These are phyloP conservation scores for Detonula confervacea DNA, from an alignment of 352 stramenopile genomes.

Conservation along the genomic window DNA sequence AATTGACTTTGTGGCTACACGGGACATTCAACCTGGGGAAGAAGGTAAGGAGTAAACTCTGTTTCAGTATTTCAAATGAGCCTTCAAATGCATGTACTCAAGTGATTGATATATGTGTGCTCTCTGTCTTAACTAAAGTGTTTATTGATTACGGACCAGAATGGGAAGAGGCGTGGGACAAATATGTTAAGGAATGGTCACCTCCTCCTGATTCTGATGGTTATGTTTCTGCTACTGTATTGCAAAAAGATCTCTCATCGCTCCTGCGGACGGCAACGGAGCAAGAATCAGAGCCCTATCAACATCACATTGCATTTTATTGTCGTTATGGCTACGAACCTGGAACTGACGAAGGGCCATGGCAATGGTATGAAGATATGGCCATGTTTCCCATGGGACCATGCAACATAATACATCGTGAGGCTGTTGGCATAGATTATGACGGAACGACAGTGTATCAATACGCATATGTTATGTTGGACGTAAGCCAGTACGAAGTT, in stretches of 20 bases:
- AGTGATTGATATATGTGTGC: slow-evolving; percentile 54
- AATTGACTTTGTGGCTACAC: slow-evolving; percentile 79
- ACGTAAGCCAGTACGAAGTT: slow-evolving; percentile 8
- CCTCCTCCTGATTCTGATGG: slow-evolving; percentile 47
- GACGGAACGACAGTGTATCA: slow-evolving; percentile 23
- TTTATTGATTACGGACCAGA: slow-evolving; percentile 61
- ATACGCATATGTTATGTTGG: slow-evolving; percentile 35
- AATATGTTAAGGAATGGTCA: slow-evolving; percentile 65
- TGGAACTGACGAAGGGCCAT: background rate
- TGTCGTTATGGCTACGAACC: slow-evolving; percentile 54
- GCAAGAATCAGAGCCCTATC: slow-evolving; percentile 61
- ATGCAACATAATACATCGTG: slow-evolving; percentile 41
- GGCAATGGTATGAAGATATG: slow-evolving; percentile 21
- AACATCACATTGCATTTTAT: slow-evolving; percentile 69
- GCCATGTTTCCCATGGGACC: slow-evolving; percentile 11
- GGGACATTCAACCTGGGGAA: slow-evolving; percentile 77
- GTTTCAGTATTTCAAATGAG: too few species aligned
- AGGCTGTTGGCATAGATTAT: background rate
- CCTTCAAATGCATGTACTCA: background rate
- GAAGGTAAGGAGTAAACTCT: too few species aligned
- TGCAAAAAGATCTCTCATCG: too few species aligned
- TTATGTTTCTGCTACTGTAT: slow-evolving; percentile 65
- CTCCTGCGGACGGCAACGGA: slow-evolving; percentile 61
- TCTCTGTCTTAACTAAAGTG: too few species aligned
- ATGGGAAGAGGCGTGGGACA: slow-evolving; percentile 74